Conservation (phyloP, 345 rosid genomes). For the Eucalyptus pumila region DNA sequence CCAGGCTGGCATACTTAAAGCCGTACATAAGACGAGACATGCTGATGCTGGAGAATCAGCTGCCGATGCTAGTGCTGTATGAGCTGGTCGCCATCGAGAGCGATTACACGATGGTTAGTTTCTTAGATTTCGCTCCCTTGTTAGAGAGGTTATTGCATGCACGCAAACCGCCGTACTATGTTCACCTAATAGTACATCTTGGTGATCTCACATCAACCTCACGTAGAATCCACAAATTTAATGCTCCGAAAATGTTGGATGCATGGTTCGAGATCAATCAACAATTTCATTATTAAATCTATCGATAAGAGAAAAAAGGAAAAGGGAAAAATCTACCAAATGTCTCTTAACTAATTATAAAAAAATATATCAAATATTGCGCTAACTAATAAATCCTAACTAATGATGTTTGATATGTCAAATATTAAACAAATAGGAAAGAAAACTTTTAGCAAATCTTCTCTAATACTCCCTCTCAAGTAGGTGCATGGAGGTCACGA, state of each 20-base stretch:
- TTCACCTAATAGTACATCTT: neutral
- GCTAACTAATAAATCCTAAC: neutral
- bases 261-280: neutral
- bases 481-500: too few species aligned
- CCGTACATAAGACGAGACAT: conserved; percentile 11
- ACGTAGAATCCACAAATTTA: too few species aligned
- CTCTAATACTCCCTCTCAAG: too few species aligned
- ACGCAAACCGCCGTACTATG: neutral
- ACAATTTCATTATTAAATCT: neutral
- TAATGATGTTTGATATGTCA: neutral
- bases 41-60: conserved; percentile 44
- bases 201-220: neutral
- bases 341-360: neutral
- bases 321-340: neutral
- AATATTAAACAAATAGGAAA: neutral
- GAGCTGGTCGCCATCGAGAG: conserved; percentile 8
- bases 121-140: neutral
- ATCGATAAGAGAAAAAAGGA: neutral
- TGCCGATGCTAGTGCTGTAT: conserved; percentile 26
- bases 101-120: neutral
- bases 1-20: too few species aligned
- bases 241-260: neutral
- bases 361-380: neutral
- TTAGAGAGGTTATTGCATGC: neutral
- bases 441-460: too few species aligned